These are phyloP conservation scores for Porodaedalea pini DNA, from an alignment of 1,284 basidiomycete genomes.

Conservation along the genomic window DNA sequence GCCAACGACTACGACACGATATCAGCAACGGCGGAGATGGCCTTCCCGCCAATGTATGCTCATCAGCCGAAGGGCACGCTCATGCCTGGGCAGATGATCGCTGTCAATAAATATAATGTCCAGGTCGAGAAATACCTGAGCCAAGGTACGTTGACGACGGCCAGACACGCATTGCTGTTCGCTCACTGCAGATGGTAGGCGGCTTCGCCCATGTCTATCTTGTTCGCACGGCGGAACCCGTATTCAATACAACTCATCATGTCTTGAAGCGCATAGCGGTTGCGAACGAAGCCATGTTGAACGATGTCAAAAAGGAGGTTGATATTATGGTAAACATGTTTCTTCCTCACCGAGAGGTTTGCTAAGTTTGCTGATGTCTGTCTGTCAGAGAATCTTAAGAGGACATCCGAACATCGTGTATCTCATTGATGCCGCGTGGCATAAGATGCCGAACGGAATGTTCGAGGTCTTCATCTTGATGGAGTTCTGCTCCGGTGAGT, in stretches of 20 bases:
- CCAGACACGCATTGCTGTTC: neutral
- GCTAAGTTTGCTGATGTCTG: conserved; percentile 27
- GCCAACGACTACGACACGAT: conserved; percentile 8
- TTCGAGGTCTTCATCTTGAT: conserved; percentile 99
- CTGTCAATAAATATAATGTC: conserved; percentile 87
- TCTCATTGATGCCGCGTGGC: conserved; percentile 92
- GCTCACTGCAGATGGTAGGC: conserved; percentile 46
- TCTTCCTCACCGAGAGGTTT: conserved; percentile 21
- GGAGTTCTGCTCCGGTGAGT: conserved; percentile 83
- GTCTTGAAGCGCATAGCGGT: conserved; percentile 98
- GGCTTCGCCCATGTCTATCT: conserved; percentile 99
- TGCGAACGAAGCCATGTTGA: conserved; percentile 82
- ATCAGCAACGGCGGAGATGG: conserved; percentile 8
- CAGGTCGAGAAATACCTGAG: conserved; percentile 87
- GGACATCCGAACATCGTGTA: conserved; percentile 92
- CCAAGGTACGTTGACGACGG: conserved; percentile 59
- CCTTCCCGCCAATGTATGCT: conserved; percentile 24
- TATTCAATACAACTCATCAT: conserved; percentile 89
- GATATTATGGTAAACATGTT: conserved; percentile 86
- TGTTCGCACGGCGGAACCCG: conserved; percentile 80
- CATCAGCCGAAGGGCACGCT: conserved; percentile 57
- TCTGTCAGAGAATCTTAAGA: conserved; percentile 70
- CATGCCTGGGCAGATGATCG: conserved; percentile 80
- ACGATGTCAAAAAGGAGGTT: conserved; percentile 97
- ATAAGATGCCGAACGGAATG: conserved; percentile 73